A percentile compares a stretch with the other conserved stretches of the same genome.
Evolutionary conservation across 2,329 filamentous ascomycete species (phyloP).

Genomic region (Diaporthe ilicicola): DNA sequence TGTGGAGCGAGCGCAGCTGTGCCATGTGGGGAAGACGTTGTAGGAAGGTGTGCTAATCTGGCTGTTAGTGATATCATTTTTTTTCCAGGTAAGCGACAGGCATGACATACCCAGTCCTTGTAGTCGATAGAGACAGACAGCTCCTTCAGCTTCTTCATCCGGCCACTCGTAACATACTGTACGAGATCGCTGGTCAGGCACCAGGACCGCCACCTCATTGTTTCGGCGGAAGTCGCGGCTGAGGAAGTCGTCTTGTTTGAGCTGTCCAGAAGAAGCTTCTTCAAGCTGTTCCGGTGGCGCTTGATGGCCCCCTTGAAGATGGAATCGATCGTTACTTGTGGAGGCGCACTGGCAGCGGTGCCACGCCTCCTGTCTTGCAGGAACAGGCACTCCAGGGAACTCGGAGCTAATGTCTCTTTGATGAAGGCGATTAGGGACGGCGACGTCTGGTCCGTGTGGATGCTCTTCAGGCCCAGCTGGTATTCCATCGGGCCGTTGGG

Average conservation of each 20-base stretch:
- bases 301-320: slow-evolving; percentile 77
- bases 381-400: slow-evolving; percentile 81
- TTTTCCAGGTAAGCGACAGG: not conserved
- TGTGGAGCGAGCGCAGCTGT: slow-evolving; percentile 75
- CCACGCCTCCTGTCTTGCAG: slow-evolving; percentile 70
- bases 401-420: slow-evolving; percentile 79
- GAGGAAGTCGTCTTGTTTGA: slow-evolving; percentile 59
- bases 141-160: slow-evolving; percentile 76
- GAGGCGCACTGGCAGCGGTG: slow-evolving; percentile 47
- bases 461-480: slow-evolving; percentile 72
- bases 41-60: slow-evolving; percentile 76
- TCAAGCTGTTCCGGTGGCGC: slow-evolving; percentile 75
- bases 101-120: slow-evolving; percentile 75
- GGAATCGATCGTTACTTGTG: slow-evolving; percentile 70
- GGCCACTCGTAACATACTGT: slow-evolving; percentile 77
- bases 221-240: slow-evolving; percentile 41
- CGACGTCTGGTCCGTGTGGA: slow-evolving; percentile 79
- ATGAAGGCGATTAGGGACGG: slow-evolving; percentile 76
- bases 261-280: slow-evolving; percentile 78
- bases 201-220: slow-evolving; percentile 72
- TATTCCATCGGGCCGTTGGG: slow-evolving; percentile 57
- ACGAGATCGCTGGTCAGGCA: slow-evolving; percentile 74
- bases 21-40: slow-evolving; percentile 76
- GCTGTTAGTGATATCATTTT: slow-evolving; percentile 21
- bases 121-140: slow-evolving; percentile 77